Percentiles rank a stretch among this genome's conserved stretches.
Conservation (phyloP, 352 stramenopile species). For the Phytophthora tubulina region DNA sequence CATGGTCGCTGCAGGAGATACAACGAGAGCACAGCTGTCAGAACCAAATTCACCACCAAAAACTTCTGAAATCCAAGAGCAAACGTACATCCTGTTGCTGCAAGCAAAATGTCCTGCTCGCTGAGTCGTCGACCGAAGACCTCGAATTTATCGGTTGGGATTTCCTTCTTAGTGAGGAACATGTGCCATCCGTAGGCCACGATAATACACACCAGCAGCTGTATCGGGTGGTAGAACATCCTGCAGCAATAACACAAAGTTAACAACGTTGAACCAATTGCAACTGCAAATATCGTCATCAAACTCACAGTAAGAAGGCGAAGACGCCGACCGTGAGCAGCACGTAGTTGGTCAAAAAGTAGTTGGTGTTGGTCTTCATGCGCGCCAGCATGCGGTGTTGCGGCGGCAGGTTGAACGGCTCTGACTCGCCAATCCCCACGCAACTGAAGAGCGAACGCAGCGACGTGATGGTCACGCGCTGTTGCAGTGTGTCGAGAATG, state of each 20-base stretch:
- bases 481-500: constrained; percentile 51
- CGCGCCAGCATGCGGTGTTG: constrained; percentile 57
- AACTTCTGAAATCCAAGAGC: not conserved
- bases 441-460: constrained; percentile 73
- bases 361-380: constrained; percentile 77
- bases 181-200: constrained; percentile 73
- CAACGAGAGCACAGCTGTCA: constrained; percentile 18
- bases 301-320: constrained; percentile 65
- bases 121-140: constrained; percentile 63
- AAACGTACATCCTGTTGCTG: constrained; percentile 65
- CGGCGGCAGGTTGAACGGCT: constrained; percentile 67
- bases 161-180: constrained; percentile 69
- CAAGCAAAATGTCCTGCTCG: constrained; percentile 72
- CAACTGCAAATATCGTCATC: not conserved
- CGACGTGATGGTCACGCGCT: constrained; percentile 54
- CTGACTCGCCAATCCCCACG: constrained; percentile 66
- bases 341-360: constrained; percentile 84
- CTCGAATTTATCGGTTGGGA: constrained; percentile 58
- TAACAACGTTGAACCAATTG: not conserved
- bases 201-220: constrained; percentile 70
- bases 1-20: constrained; percentile 54
- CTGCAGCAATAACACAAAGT: constrained; percentile 31
- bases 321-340: constrained; percentile 65
- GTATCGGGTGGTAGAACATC: constrained; percentile 78
- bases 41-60: constrained; percentile 1